Evolutionary conservation across 1,139 yeast species (phyloP).

Genomic region (Wickerhamomyces sp.): DNA sequence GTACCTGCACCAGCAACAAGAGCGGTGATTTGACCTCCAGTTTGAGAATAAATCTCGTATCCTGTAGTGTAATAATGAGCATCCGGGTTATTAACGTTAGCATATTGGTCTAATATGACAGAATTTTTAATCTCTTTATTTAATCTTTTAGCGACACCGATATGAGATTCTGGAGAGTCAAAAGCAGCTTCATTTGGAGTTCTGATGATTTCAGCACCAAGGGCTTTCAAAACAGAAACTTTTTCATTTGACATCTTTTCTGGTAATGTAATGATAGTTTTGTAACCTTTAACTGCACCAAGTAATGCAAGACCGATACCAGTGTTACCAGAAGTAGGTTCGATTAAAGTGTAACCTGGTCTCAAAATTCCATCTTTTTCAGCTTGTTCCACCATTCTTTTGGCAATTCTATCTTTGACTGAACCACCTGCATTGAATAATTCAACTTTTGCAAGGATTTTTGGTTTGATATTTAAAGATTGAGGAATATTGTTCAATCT

Average conservation of each 20-base stretch:
- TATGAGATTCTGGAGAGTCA: constrained; percentile 90
- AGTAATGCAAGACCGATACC: constrained; percentile 88
- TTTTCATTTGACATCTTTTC: constrained; percentile 93
- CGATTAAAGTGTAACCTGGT: constrained; percentile 83
- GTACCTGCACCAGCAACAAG: constrained; percentile 92
- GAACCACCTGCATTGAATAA: constrained; percentile 91
- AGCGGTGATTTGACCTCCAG: constrained; percentile 67
- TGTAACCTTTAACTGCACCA: constrained; percentile 84
- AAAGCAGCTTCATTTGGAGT: constrained; percentile 93
- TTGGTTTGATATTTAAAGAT: constrained; percentile 69
- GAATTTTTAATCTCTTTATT: constrained; percentile 86
- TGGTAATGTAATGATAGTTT: constrained; percentile 85
- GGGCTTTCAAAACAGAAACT: constrained; percentile 81
- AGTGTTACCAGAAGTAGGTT: constrained; percentile 86
- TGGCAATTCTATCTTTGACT: constrained; percentile 92
- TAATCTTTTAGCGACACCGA: constrained; percentile 80
- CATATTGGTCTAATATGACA: constrained; percentile 80
- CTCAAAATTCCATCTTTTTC: constrained; percentile 74
- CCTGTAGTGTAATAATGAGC: constrained; percentile 89
- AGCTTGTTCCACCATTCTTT: constrained; percentile 81
- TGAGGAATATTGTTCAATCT: constrained; percentile 74
- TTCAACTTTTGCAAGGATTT: constrained; percentile 86
- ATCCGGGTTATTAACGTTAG: constrained; percentile 72
- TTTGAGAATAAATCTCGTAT: constrained; percentile 80
- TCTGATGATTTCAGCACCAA: constrained; percentile 88